Conservation (phyloP, 2,329 filamentous ascomycete genomes). For the Colletotrichum lentis region DNA sequence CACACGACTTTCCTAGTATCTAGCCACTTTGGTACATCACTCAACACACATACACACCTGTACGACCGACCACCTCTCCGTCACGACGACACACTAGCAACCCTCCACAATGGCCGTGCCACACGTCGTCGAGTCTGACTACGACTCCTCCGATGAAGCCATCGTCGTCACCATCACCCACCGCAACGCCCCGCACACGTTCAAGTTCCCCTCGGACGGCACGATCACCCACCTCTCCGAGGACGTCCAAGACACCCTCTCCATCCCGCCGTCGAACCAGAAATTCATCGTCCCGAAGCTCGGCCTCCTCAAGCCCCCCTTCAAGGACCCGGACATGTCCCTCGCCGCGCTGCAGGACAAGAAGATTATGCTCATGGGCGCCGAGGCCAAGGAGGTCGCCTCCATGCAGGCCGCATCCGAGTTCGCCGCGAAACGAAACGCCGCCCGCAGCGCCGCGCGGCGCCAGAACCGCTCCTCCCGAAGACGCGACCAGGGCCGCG, state of each 20-base stretch:
- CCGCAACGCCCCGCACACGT: conserved; percentile 55
- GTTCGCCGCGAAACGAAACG: conserved; percentile 58
- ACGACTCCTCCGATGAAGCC: conserved; percentile 39
- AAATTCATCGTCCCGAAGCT: conserved; percentile 74
- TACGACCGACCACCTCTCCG: neutral
- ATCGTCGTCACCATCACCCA: conserved; percentile 58
- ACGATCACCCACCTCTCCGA: conserved; percentile 67
- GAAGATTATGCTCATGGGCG: conserved; percentile 72
- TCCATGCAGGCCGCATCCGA: conserved; percentile 61
- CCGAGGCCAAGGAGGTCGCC: conserved; percentile 66
- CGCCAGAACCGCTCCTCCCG: conserved; percentile 50
- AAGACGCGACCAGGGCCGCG: conserved; percentile 46
- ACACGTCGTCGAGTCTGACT: conserved; percentile 28
- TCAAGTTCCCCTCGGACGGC: conserved; percentile 55
- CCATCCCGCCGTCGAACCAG: conserved; percentile 69
- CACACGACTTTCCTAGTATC: neutral
- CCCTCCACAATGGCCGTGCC: conserved; percentile 33
- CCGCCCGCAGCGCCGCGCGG: conserved; percentile 48
- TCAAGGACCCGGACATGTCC: conserved; percentile 64
- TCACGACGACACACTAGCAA: neutral
- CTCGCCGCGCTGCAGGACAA: conserved; percentile 61
- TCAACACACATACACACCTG: neutral
- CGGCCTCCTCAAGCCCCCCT: conserved; percentile 70
- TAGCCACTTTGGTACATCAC: conserved; percentile 40
- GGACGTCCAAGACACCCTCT: conserved; percentile 63